phyloP scores from a whole-genome alignment of 2,329 filamentous ascomycete species.

The Aspergillus quadricinctus region DNA sequence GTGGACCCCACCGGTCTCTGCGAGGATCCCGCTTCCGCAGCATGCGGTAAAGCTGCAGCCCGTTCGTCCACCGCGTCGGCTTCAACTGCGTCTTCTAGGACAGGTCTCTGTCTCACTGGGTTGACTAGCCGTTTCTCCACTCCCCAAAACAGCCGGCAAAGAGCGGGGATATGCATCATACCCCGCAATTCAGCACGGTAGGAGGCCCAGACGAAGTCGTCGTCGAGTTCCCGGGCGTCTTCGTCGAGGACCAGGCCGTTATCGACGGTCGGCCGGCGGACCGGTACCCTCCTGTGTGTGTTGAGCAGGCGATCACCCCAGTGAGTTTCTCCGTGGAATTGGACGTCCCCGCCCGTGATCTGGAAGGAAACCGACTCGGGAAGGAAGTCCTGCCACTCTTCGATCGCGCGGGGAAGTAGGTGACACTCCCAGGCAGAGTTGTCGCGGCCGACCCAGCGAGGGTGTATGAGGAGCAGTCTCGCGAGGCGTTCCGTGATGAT shows the following conservation, averaged over 20 bases:
- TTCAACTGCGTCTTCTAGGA: neutral
- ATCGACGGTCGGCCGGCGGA: slow-evolving; percentile 14
- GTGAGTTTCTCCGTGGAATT: slow-evolving; percentile 27
- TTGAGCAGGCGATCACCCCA: slow-evolving; percentile 14
- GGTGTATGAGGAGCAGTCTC: slow-evolving; percentile 17
- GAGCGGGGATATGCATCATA: slow-evolving; percentile 7
- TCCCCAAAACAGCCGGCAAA: slow-evolving; percentile 16
- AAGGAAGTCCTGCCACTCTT: slow-evolving; percentile 48
- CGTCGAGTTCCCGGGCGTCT: slow-evolving; percentile 20
- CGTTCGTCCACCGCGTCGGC: neutral
- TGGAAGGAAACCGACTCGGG: slow-evolving; percentile 35
- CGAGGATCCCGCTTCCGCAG: neutral
- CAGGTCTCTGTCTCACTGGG: neutral
- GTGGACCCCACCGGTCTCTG: neutral
- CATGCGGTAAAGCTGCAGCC: neutral
- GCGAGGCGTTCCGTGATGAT: slow-evolving; percentile 20
- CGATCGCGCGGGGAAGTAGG: slow-evolving; percentile 42
- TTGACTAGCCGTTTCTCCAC: neutral
- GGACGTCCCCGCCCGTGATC: slow-evolving; percentile 38
- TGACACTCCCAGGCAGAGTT: slow-evolving; percentile 28
- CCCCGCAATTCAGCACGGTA: slow-evolving; percentile 5
- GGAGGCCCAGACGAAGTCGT: slow-evolving; percentile 22
- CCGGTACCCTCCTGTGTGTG: slow-evolving; percentile 15
- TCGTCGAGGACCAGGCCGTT: slow-evolving; percentile 10
- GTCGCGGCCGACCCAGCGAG: slow-evolving; percentile 14